Evolutionary conservation across 352 stramenopile species (phyloP).

Genomic region (Globisporangium splendens): DNA sequence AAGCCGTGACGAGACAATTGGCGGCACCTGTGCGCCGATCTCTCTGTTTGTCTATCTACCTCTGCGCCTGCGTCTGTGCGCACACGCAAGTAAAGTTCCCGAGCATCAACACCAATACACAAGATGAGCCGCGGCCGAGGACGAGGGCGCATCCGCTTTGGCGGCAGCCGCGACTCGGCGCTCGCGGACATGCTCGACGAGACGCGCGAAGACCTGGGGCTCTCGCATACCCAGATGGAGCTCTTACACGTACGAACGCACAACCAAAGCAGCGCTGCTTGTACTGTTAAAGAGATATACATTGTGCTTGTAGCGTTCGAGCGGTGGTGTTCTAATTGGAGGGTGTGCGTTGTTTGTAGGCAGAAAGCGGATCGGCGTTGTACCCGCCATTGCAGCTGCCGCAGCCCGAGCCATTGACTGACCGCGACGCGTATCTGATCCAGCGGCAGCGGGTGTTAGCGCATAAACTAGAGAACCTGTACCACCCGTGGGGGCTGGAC

Average conservation of each 20-base stretch:
- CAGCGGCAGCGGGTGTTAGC: conserved; percentile 61
- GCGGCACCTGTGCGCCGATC: no score
- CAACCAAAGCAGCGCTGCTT: not conserved
- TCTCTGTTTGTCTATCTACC: no score
- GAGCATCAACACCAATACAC: no score
- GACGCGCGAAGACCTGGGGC: conserved; percentile 63
- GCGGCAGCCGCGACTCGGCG: conserved; percentile 63
- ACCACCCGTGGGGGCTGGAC: conserved; percentile 55
- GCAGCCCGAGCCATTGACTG: conserved; percentile 49
- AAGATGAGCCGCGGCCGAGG: conserved; percentile 62
- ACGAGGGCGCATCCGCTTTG: conserved; percentile 64
- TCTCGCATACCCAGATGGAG: conserved; percentile 72
- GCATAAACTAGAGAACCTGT: conserved; percentile 69
- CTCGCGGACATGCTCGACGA: conserved; percentile 69
- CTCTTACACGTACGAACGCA: conserved; percentile 35
- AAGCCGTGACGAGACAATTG: no score
- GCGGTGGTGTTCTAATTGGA: no score
- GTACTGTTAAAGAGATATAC: not conserved
- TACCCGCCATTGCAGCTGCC: conserved; percentile 63
- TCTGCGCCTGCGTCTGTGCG: no score
- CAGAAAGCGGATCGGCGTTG: conserved; percentile 40
- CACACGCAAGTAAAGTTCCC: no score
- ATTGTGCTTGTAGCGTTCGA: not conserved
- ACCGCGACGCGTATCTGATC: conserved; percentile 64
- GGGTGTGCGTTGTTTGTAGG: conserved; percentile 13